These are phyloP conservation scores for Mayamaea pseudoterrestris DNA, from an alignment of 108 stramenopile species.

Conservation along the genomic window DNA sequence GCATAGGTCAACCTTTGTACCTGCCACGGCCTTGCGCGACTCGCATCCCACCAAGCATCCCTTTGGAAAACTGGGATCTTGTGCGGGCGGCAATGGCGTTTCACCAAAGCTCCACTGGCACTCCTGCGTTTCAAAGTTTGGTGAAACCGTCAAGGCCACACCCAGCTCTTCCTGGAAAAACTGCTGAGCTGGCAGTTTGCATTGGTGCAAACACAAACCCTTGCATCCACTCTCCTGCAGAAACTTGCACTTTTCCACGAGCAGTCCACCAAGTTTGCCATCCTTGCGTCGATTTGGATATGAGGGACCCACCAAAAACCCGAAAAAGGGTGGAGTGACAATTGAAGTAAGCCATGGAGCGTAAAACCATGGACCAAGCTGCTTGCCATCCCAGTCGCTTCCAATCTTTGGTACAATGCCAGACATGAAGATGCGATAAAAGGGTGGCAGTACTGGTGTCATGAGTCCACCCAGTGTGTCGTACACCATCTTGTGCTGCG, in stretches of 20 bases:
- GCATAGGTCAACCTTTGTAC: conserved; percentile 1
- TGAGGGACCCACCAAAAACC: conserved; percentile 76
- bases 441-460: conserved; percentile 82
- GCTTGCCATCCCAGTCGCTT: conserved; percentile 46
- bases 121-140: conserved; percentile 87
- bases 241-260: conserved; percentile 91
- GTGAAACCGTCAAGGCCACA: conserved; percentile 59
- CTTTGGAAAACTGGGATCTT: conserved; percentile 61
- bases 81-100: conserved; percentile 33
- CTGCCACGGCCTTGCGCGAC: conserved; percentile 28
- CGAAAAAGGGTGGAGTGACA: conserved; percentile 86
- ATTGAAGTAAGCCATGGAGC: conserved; percentile 74
- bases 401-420: conserved; percentile 69
- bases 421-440: conserved; percentile 85
- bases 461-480: conserved; percentile 62
- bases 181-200: conserved; percentile 79
- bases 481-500: conserved; percentile 72
- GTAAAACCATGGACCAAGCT: conserved; percentile 75
- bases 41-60: conserved; percentile 80
- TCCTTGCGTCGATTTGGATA: conserved; percentile 68
- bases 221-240: conserved; percentile 81
- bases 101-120: conserved; percentile 90
- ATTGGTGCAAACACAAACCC: conserved; percentile 82
- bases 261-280: conserved; percentile 70
- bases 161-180: conserved; percentile 78